Conservation (phyloP, 768 basidiomycete genomes). For the Mycena kentingensis region DNA sequence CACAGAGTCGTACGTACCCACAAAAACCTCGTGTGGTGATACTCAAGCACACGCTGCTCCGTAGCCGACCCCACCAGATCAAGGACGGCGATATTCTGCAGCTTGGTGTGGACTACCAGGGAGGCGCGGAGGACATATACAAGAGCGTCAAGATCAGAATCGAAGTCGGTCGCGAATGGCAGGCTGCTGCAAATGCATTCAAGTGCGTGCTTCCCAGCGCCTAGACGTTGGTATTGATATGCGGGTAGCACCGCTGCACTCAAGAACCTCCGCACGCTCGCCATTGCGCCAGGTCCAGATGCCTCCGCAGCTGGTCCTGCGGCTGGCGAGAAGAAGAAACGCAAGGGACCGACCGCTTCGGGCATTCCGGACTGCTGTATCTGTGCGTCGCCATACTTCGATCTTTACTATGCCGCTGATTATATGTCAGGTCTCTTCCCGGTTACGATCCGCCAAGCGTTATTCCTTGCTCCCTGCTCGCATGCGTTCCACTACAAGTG, state of each 20-base stretch:
- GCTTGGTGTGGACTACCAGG: slow-evolving; percentile 96
- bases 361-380: slow-evolving; percentile 88
- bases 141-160: slow-evolving; percentile 95
- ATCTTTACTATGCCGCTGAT: background rate
- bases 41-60: background rate
- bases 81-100: slow-evolving; percentile 95
- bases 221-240: slow-evolving; percentile 22
- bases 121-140: slow-evolving; percentile 95
- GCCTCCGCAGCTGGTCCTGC: slow-evolving; percentile 23
- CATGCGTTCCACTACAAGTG: slow-evolving; percentile 98
- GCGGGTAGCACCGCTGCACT: slow-evolving; percentile 59
- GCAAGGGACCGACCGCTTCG: slow-evolving; percentile 25
- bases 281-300: slow-evolving; percentile 41
- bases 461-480: slow-evolving; percentile 97
- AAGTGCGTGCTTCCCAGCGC: slow-evolving; percentile 61
- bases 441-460: slow-evolving; percentile 91
- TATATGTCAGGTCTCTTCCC: slow-evolving; percentile 58
- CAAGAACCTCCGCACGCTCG: slow-evolving; percentile 77
- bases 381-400: slow-evolving; percentile 52
- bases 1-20: slow-evolving; percentile 60
- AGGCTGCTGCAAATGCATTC: slow-evolving; percentile 86
- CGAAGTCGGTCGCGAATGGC: slow-evolving; percentile 90
- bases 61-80: slow-evolving; percentile 69
- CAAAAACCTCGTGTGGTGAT: background rate
- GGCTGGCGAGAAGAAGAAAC: slow-evolving; percentile 17